Evolutionary conservation across 768 basidiomycete genomes (phyloP), one percentile per base, ranked within the genome.

Genomic region (Lentinula sp.): DNA sequence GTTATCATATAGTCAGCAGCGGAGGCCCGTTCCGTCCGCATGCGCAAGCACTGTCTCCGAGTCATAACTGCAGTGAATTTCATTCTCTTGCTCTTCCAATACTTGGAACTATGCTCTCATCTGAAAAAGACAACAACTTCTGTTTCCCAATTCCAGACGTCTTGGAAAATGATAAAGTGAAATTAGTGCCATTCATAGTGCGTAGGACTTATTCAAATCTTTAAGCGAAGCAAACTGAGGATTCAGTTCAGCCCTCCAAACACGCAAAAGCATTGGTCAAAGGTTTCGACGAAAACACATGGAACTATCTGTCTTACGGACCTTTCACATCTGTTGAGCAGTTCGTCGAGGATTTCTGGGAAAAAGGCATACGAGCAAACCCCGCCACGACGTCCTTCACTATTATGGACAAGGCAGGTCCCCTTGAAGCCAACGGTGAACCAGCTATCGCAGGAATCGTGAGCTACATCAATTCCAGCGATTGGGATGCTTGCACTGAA

Each of bases 401-500:
- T 40, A 71, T 87, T 42, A 77, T 80, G 65, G 83, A 87, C 69
- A 83, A 81, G 63, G 78, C 78, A 0, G 69, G 66, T 9, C 62
- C 70, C 1, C 23, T 59, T 28, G n/a, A 39, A n/a, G 16, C 61
- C 62, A 49, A 46, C 35, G 46, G 53, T 28, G 37, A 52, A 35
- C 49, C 40, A 6, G 51, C 57, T 16, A 65, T 87, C 13, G 86
- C 86, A 3, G 87, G 84, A 0, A 71, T 76, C 6, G 77, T 87
- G 8, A 84, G 80, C 0, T 74, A 82, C 61, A 67, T 84, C 54
- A 78, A 82, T 63, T 73, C 80, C 4, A 76, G 73, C 9, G 62
- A 76, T 2, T 57, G 51, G 5, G 67, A 84, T 61, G 74, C 84
- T 11, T 70, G 67, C 21, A 76, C 78, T 6, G 87, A 89, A 65